These are phyloP conservation scores for Lanmaoa rubissima DNA, from an alignment of 768 basidiomycete genomes.

Conservation along the genomic window DNA sequence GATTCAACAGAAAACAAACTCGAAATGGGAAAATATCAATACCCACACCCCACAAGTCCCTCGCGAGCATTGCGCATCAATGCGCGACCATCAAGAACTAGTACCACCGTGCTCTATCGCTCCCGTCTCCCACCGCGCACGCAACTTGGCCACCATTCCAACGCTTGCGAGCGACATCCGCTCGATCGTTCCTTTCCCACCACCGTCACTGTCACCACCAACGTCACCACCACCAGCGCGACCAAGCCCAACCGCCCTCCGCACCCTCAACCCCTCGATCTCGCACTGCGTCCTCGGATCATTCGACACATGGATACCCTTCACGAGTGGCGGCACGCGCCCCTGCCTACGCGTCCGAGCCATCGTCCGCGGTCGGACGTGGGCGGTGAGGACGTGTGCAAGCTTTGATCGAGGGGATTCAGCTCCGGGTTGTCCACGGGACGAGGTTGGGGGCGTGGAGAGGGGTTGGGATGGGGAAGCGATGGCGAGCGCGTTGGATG, in stretches of 20 bases:
- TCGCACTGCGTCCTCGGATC: conserved; percentile 7
- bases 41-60: not conserved
- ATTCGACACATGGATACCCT: conserved; percentile 1
- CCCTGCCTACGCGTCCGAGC: not conserved
- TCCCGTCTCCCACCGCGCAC: conserved; percentile 20
- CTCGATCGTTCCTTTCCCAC: not conserved
- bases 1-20: not conserved
- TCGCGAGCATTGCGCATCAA: not conserved
- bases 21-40: not conserved
- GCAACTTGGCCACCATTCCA: conserved; percentile 22
- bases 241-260: not conserved
- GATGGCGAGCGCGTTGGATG: not conserved
- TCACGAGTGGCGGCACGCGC: not conserved
- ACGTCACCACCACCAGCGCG: not conserved
- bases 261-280: conserved; percentile 3
- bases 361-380: not conserved
- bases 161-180: conserved; percentile 1
- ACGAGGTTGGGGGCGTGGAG: not conserved
- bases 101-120: not conserved
- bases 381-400: conserved; percentile 14
- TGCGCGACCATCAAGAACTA: not conserved
- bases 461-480: not conserved
- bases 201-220: not conserved
- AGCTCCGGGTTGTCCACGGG: not conserved
- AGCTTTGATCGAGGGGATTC: conserved; percentile 25